Evolutionary conservation across 1,284 basidiomycete genomes (phyloP).

Genomic region (Athelia sp.): DNA sequence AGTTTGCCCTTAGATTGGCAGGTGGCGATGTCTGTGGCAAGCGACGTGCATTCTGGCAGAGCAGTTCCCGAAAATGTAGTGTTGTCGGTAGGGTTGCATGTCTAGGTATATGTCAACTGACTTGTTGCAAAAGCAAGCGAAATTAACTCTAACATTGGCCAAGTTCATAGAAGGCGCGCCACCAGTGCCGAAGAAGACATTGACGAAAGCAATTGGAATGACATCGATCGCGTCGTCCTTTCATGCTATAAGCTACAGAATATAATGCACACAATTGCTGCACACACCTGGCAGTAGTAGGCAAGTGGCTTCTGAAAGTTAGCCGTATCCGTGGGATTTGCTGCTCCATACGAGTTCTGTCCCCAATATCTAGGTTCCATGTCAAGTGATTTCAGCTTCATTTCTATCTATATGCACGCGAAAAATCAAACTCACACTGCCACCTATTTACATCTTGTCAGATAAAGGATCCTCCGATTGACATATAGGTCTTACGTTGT

Average conservation of each 20-base stretch:
- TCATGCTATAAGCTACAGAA: slow-evolving; percentile 18
- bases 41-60: slow-evolving; percentile 47
- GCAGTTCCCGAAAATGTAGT: slow-evolving; percentile 52
- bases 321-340: slow-evolving; percentile 37
- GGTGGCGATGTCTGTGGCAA: slow-evolving; percentile 49
- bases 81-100: slow-evolving; percentile 50
- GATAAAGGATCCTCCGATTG: slow-evolving; percentile 4
- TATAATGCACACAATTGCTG: background rate
- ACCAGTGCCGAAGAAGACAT: slow-evolving; percentile 57
- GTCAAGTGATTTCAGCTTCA: background rate
- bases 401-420: background rate
- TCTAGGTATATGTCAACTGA: slow-evolving; percentile 27
- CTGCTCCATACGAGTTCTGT: slow-evolving; percentile 63
- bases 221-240: slow-evolving; percentile 56
- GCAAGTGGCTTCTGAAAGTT: slow-evolving; percentile 53
- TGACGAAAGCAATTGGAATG: slow-evolving; percentile 58
- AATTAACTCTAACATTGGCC: slow-evolving; percentile 42
- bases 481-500: slow-evolving; percentile 43
- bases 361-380: slow-evolving; percentile 53
- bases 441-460: slow-evolving; percentile 30
- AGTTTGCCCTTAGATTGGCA: slow-evolving; percentile 64
- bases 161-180: slow-evolving; percentile 55
- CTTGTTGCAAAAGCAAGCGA: background rate
- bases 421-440: slow-evolving; percentile 37
- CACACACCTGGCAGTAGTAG: slow-evolving; percentile 51